Conservation (phyloP, 371 early-diverging fungal genomes). For the Rhizopus delemar region DNA sequence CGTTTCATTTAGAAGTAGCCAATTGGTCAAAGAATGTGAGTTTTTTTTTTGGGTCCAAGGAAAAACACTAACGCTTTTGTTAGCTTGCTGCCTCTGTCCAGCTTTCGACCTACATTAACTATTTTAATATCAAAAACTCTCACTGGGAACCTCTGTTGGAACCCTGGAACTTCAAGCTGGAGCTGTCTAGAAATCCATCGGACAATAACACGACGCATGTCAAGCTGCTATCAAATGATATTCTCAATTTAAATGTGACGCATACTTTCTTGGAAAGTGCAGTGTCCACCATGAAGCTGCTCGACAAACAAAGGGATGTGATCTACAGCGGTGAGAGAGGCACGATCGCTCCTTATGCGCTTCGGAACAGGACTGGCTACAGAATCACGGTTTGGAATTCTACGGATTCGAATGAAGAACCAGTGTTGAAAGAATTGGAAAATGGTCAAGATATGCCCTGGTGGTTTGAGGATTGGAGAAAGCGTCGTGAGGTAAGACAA, state of each 20-base stretch:
- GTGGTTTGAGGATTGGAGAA: constrained; percentile 96
- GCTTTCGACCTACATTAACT: constrained; percentile 78
- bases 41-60: background rate
- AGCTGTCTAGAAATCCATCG: constrained; percentile 34
- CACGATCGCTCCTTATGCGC: constrained; percentile 73
- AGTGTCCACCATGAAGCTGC: constrained; percentile 61
- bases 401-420: constrained; percentile 55
- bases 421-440: constrained; percentile 65
- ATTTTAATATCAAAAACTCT: constrained; percentile 94
- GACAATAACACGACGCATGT: constrained; percentile 41
- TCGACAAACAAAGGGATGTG: constrained; percentile 42
- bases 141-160: constrained; percentile 98
- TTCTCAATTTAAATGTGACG: constrained; percentile 84
- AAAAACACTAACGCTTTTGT: background rate
- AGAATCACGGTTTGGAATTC: constrained; percentile 89
- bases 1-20: constrained; percentile 74
- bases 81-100: constrained; percentile 72
- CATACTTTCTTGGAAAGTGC: constrained; percentile 88
- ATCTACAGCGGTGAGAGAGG: constrained; percentile 47
- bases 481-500: constrained; percentile 76
- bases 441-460: constrained; percentile 82
- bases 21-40: constrained; percentile 84
- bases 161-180: constrained; percentile 77
- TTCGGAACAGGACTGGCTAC: constrained; percentile 90
- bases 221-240: constrained; percentile 73